Evolutionary conservation across 306 rosid species (phyloP), one percentile per base, ranked within the genome.

Genomic region (Castanea crenata): DNA sequence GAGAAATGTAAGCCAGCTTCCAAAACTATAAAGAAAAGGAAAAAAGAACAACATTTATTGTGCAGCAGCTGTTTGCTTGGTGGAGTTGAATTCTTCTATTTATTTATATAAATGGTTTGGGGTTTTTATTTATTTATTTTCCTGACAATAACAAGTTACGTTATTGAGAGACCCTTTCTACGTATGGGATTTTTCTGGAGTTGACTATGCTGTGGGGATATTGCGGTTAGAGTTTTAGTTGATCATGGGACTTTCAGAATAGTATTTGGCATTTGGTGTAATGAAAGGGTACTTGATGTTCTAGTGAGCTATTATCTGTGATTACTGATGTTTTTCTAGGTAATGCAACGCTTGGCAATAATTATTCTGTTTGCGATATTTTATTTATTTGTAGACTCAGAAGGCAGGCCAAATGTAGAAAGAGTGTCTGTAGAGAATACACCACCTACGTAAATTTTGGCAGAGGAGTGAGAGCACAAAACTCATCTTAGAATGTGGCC

Each of bases 1-100:
- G 87, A 85, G 86, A 86, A 88, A 87, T 69, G 77, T 70, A 29
- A 81, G 77, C 85, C 38, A 76, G 89, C 87, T 82, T 87, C 85
- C 46, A 56, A 74, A 86, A 77, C 81, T 81, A 79, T 75, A 81
- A 71, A 55, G 69, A 74, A 71, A 73, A 75, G 71, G 69, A 55
- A 58, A 79, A 78, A 75, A 75, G 56, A 71, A 20, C 41, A 76
- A 80, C 72, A 77, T 70, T 74, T 79, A 76, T 79, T 64, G 81
- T 85, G 89, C 90, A 71, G 87, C 83, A 76, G 83, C 86, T 67
- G 78, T 81, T 27, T 75, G 79, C 59, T 65, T 58, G 63, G 80
- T 80, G 80, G 79, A 56, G 81, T 71, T 78, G 76, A 76, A 69
- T 76, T 23, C 64, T 27, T 68, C n/a, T 51, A 11, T 71, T 68